These are phyloP conservation scores for Lentinula novae-zelandiae DNA, from an alignment of 1,284 basidiomycete species.

Conservation along the genomic window DNA sequence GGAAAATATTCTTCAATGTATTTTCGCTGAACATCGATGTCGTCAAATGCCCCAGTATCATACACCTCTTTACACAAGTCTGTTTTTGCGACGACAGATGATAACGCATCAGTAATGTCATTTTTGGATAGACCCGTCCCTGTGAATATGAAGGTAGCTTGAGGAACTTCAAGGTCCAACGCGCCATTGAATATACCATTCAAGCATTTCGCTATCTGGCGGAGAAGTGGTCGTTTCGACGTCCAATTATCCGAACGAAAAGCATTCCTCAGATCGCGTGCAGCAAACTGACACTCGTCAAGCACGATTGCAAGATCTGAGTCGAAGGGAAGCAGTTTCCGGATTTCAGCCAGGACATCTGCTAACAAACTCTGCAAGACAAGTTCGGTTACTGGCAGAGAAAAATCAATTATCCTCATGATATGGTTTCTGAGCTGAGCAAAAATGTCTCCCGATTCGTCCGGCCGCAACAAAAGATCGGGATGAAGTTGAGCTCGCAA, in stretches of 20 bases:
- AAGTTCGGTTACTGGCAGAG: neutral
- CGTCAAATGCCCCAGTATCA: neutral
- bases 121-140: slow-evolving; percentile 1
- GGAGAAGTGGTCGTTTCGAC: neutral
- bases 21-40: neutral
- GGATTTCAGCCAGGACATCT: neutral
- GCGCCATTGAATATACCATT: neutral
- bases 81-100: neutral
- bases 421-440: neutral
- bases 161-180: neutral
- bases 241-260: neutral
- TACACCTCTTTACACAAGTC: neutral
- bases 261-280: neutral
- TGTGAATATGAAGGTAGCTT: neutral
- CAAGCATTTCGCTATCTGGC: neutral
- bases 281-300: slow-evolving; percentile 12
- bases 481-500: slow-evolving; percentile 8
- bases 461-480: neutral
- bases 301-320: neutral
- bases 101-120: neutral
- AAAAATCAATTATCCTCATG: neutral
- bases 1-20: too few species aligned
- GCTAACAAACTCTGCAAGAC: neutral
- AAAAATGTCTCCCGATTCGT: neutral
- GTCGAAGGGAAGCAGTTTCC: too few species aligned